phyloP scores from a whole-genome alignment of 352 stramenopile genomes.

The Globisporangium nagaii region DNA sequence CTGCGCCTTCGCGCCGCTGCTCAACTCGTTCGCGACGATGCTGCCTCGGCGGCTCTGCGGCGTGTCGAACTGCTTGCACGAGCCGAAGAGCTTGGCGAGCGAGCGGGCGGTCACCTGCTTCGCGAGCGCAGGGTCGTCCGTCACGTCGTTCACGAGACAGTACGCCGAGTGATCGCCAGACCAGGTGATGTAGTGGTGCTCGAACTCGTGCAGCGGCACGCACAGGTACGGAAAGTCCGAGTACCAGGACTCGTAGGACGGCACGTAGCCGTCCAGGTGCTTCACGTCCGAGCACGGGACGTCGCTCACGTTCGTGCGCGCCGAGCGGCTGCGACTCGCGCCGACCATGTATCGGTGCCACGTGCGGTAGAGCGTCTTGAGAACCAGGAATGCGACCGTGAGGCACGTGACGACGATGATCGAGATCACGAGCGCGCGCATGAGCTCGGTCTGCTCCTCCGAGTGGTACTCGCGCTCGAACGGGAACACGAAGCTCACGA shows the following conservation, averaged over 20 bases:
- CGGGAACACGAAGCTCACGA: constrained; percentile 43
- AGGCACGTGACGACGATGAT: constrained; percentile 33
- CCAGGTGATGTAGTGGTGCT: constrained; percentile 52
- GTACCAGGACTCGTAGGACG: constrained; percentile 63
- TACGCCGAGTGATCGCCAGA: constrained; percentile 47
- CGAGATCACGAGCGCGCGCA: constrained; percentile 32
- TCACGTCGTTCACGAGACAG: constrained; percentile 63
- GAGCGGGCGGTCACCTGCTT: constrained; percentile 30
- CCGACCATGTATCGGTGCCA: constrained; percentile 35
- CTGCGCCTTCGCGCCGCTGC: neutral
- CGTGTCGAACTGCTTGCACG: constrained; percentile 51
- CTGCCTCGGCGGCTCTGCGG: neutral
- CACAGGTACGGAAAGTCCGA: constrained; percentile 64
- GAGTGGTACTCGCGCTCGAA: constrained; percentile 40
- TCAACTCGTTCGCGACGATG: no score
- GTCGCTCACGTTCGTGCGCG: constrained; percentile 32
- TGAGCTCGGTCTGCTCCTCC: constrained; percentile 27
- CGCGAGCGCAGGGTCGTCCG: constrained; percentile 36
- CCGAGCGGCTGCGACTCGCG: constrained; percentile 13
- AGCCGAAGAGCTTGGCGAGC: constrained; percentile 50
- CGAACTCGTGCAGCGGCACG: constrained; percentile 46
- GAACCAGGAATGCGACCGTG: constrained; percentile 21
- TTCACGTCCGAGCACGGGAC: constrained; percentile 36
- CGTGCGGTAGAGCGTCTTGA: constrained; percentile 30
- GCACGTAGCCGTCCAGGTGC: constrained; percentile 53